phyloP scores from a whole-genome alignment of 2,329 filamentous ascomycete genomes.

The Verticillium zaregamsianum region DNA sequence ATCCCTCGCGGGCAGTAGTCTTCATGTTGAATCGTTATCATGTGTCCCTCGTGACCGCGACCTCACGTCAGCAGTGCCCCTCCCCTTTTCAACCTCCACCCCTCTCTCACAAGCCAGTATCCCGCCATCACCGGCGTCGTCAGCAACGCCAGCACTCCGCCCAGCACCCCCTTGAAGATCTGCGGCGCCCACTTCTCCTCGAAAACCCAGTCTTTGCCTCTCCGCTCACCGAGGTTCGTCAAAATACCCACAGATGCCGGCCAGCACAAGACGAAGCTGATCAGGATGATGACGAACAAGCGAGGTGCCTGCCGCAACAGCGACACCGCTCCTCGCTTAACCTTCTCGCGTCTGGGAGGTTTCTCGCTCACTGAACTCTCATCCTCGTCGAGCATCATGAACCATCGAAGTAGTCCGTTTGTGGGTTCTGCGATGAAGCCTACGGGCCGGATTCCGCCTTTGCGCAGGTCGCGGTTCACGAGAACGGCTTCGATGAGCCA shows the following conservation, averaged over 20 bases:
- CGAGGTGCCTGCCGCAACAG: constrained; percentile 24
- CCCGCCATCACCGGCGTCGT: constrained; percentile 43
- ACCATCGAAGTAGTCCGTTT: constrained; percentile 32
- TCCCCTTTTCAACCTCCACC: constrained; percentile 31
- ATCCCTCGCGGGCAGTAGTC: not conserved
- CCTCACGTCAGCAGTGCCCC: not conserved
- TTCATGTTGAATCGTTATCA: not conserved
- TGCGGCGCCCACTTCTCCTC: constrained; percentile 38
- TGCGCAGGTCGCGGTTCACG: constrained; percentile 42
- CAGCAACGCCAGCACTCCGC: constrained; percentile 39
- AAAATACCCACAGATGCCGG: constrained; percentile 38
- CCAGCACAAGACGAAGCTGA: constrained; percentile 39
- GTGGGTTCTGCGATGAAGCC: constrained; percentile 36
- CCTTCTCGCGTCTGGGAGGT: constrained; percentile 17
- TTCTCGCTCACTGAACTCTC: constrained; percentile 1
- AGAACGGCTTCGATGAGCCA: constrained; percentile 45
- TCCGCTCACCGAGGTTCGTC: constrained; percentile 28
- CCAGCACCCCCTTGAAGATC: constrained; percentile 46
- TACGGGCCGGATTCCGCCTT: constrained; percentile 41
- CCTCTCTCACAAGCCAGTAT: constrained; percentile 47
- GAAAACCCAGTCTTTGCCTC: constrained; percentile 40
- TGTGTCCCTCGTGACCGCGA: not conserved
- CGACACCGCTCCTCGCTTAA: constrained; percentile 25
- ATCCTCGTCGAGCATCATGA: constrained; percentile 34
- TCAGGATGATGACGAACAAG: constrained; percentile 29